Evolutionary conservation across 2,329 filamentous ascomycete species (phyloP), one percentile per base, ranked within the genome.

Genomic region (Sporothrix dimorphospora): DNA sequence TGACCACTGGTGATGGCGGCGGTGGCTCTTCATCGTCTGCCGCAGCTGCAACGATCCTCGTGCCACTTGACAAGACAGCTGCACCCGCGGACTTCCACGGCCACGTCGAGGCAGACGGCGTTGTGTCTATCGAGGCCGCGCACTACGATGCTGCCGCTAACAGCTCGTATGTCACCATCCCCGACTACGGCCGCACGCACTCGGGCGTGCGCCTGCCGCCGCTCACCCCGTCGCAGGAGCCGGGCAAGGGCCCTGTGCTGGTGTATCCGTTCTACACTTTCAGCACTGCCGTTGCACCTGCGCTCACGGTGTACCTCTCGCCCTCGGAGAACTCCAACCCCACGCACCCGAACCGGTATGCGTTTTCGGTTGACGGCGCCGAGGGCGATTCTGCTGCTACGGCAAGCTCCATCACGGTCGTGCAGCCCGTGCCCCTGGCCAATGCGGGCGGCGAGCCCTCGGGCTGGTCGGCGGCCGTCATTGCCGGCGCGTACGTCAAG

Each of bases 391-490:
- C 30, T 34, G 30, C 30, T 34, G 30, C 30, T 34, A 34, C 30
- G 30, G 30, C 67, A 16, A 21, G 24, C 4, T 27, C 67, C 6
- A 30, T 72, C 16, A 74, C 73, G 0, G 75, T 73, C 68, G 77
- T 77, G 34, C 78, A 78, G 73, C 76, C 76, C 19, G 76, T 76
- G 68, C 78, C 76, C 2, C 59, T 76, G 42, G 75, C 70, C 51
- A 61, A 75, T 67, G 76, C 73, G 2, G 75, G 77, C 40, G 71
- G 55, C 12, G 76, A 78, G 69, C 76, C 77, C 21, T 45, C 4
- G 77, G 57, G 76, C 40, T 81, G 79, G 79, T 63, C 73, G 3
- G 72, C 77, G 9, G 79, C 76, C 0, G 79, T 79, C 7, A 74
- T 78, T 9, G 71, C 71, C 66, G 75, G 76, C n/a, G 77, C 77